These are phyloP conservation scores for Orbilia quercus DNA, from an alignment of 2,329 filamentous ascomycete genomes.

Conservation along the genomic window DNA sequence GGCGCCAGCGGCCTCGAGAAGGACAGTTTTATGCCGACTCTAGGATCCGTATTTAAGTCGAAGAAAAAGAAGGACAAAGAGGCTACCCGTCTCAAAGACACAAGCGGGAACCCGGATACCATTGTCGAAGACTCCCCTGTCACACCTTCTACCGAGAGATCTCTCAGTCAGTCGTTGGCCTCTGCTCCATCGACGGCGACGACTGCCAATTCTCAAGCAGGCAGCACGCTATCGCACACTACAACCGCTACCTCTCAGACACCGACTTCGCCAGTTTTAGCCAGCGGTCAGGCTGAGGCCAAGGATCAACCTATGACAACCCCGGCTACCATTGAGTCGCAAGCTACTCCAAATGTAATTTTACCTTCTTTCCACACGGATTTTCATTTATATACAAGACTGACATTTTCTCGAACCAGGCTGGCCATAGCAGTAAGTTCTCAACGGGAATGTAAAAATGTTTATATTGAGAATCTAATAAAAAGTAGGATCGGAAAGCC, in stretches of 20 bases:
- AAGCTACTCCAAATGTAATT: slow-evolving; percentile 32
- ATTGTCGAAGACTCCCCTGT: slow-evolving; percentile 49
- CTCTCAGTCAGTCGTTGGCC: slow-evolving; percentile 59
- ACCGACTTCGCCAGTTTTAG: slow-evolving; percentile 57
- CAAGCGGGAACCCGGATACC: slow-evolving; percentile 52
- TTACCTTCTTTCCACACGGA: no score
- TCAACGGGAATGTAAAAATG: background rate
- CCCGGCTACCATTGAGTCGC: slow-evolving; percentile 60
- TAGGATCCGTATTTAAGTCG: slow-evolving; percentile 84
- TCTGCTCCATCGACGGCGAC: slow-evolving; percentile 60
- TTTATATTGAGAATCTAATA: slow-evolving; percentile 4
- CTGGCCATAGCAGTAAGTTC: slow-evolving; percentile 62
- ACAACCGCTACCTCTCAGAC: slow-evolving; percentile 60
- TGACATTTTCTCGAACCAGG: slow-evolving; percentile 21
- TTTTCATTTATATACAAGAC: slow-evolving; percentile 36
- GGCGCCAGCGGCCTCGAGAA: slow-evolving; percentile 58
- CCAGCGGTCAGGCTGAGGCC: slow-evolving; percentile 58
- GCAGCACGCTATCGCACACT: slow-evolving; percentile 56
- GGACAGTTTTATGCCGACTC: slow-evolving; percentile 79
- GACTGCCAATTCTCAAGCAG: slow-evolving; percentile 57
- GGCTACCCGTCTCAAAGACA: slow-evolving; percentile 69
- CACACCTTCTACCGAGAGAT: slow-evolving; percentile 58
- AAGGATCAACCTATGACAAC: slow-evolving; percentile 60
- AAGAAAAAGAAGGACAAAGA: slow-evolving; percentile 90
- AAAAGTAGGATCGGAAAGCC: slow-evolving; percentile 62